phyloP scores from a whole-genome alignment of 2,329 filamentous ascomycete species.

The Colletotrichum melonis region DNA sequence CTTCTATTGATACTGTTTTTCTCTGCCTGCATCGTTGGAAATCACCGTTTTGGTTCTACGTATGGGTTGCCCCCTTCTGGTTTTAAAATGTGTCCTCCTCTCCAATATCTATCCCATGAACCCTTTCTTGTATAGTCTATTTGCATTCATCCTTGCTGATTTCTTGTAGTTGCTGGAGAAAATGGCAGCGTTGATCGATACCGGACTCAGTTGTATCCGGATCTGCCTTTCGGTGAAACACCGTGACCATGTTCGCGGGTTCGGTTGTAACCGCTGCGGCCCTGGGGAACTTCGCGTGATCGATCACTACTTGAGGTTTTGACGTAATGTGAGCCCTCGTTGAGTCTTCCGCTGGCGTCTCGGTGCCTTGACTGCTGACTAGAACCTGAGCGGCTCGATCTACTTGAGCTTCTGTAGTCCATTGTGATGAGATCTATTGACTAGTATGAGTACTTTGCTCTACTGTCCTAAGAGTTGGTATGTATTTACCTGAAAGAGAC shows the following conservation, averaged over 20 bases:
- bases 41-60: not conserved
- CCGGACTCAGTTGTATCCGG: constrained; percentile 23
- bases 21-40: not conserved
- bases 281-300: not conserved
- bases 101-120: not conserved
- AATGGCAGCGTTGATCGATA: not conserved
- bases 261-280: constrained; percentile 30
- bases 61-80: not conserved
- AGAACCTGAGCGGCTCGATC: not conserved
- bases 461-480: too few species aligned
- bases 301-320: not conserved
- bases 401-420: constrained; percentile 1
- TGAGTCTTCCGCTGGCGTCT: not conserved
- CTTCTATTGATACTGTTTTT: not conserved
- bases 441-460: not conserved
- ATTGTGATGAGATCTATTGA: constrained; percentile 2
- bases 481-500: not conserved
- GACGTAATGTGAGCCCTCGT: constrained; percentile 3
- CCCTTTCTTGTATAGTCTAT: not conserved
- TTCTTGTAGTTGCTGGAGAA: not conserved
- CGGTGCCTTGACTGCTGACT: not conserved
- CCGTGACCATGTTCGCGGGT: constrained; percentile 10
- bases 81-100: not conserved
- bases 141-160: not conserved
- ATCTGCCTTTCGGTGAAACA: constrained; percentile 14